Conservation (phyloP, 306 rosid species). For the Quercus agrifolia region DNA sequence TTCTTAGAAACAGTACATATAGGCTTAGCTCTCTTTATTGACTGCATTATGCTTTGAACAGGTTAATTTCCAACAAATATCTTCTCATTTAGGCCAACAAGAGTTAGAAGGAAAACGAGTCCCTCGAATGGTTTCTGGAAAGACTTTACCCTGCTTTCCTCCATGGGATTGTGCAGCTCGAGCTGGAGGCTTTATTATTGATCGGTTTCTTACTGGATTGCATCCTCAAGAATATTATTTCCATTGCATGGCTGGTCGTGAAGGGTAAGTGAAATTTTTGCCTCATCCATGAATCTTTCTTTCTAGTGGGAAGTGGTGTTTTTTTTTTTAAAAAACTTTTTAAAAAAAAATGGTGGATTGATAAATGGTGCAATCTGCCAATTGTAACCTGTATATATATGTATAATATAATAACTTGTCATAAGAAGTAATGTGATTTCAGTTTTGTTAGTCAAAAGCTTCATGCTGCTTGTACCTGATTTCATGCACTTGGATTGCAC, state of each 20-base stretch:
- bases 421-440: too few species aligned
- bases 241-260: constrained; percentile 99
- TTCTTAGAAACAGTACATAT: neutral
- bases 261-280: constrained; percentile 59
- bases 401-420: too few species aligned
- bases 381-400: too few species aligned
- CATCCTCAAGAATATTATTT: constrained; percentile 94
- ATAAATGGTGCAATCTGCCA: too few species aligned
- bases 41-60: constrained; percentile 36
- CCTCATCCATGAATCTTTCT: neutral
- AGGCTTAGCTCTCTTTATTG: constrained; percentile 1
- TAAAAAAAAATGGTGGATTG: too few species aligned
- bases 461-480: too few species aligned
- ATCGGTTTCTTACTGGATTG: constrained; percentile 94
- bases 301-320: too few species aligned
- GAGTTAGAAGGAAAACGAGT: constrained; percentile 94
- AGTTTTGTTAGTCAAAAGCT: too few species aligned
- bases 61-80: constrained; percentile 96
- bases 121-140: constrained; percentile 98
- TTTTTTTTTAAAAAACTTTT: too few species aligned
- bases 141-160: constrained; percentile 88
- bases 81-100: constrained; percentile 95
- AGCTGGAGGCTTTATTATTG: constrained; percentile 91
- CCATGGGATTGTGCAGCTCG: constrained; percentile 96
- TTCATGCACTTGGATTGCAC: too few species aligned